A percentile compares a stretch with the other conserved stretches of the same genome.
phyloP scores from a whole-genome alignment of 768 basidiomycete species.

The Chalciporus chontae region DNA sequence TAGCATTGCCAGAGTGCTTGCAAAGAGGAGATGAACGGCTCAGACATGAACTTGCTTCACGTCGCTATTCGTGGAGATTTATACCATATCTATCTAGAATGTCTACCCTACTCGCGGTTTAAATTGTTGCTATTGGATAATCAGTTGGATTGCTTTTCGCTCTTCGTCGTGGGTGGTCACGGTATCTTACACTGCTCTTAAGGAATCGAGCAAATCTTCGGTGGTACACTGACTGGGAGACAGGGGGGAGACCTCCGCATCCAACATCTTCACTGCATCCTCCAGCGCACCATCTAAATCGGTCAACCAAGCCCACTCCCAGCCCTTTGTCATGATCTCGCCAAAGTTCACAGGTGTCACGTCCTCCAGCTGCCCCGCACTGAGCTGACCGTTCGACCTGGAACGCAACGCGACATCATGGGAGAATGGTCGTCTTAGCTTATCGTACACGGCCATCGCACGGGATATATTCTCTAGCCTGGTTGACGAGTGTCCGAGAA shows the following conservation, averaged over 20 bases:
- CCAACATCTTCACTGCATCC: constrained; percentile 17
- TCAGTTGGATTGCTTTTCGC: neutral
- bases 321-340: constrained; percentile 43
- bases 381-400: constrained; percentile 15
- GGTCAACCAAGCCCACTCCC: constrained; percentile 50
- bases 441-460: constrained; percentile 47
- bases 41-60: neutral
- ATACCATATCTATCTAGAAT: constrained; percentile 28
- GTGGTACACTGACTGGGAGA: neutral
- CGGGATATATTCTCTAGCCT: constrained; percentile 35
- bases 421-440: constrained; percentile 46
- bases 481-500: constrained; percentile 42
- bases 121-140: constrained; percentile 7
- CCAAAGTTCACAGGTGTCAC: constrained; percentile 38
- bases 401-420: constrained; percentile 31
- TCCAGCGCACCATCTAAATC: constrained; percentile 19
- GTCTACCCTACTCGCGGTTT: constrained; percentile 10
- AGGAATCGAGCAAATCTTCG: too few species aligned
- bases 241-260: neutral
- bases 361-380: constrained; percentile 12
- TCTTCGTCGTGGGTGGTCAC: too few species aligned
- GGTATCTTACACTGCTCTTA: too few species aligned
- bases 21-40: constrained; percentile 46
- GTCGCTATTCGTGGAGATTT: constrained; percentile 17
- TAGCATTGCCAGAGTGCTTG: constrained; percentile 70